Evolutionary conservation across 495 filamentous ascomycete genomes (phyloP), one percentile per base, ranked within the genome.

Genomic region (Haplographium delicatum): DNA sequence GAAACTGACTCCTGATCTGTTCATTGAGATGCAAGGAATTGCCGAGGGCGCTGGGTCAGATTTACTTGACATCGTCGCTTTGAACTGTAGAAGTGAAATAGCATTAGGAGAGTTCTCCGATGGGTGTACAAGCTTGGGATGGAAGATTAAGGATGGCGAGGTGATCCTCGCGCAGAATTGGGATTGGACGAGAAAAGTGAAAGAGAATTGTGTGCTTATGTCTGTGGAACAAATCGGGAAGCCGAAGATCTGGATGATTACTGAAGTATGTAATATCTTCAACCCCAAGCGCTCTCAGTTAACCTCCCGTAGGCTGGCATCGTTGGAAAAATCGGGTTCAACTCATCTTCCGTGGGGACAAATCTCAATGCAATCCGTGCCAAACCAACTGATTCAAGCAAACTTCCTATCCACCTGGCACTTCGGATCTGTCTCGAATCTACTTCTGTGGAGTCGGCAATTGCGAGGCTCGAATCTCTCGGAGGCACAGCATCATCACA

Each of bases 281-380:
- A 5, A 4, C 4, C 24, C 10, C 13, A 28, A 10, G 23, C 6
- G 43, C 18, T 61, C 58, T 27, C 34, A 53, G 4, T 66, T 67
- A 61, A 62, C 72, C 31, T 73, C 8, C 13, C 70, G 0, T 68
- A 85, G 66, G 83, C 82, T 16, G 83, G 83, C 2, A 76, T 86
- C n/a, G 73, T 86, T 20, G 81, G 82, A 11, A 88, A 88, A 58
- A 85, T 86, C 34, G 83, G 84, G 2, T 71, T 85, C 57, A 86
- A 86, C 53, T 69, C 67, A n/a, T 62, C 65, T 0, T 79, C 80
- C 3, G 81, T 86, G 2, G 82, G 82, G 4, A 74, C 75, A 8
- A 81, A 75, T 47, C 65, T 87, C 11, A 86, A 88, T 57, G 83
- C 83, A 3, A 81, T 86, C 48, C 70, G 72, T 20, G 81, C 80